A percentile compares a stretch with the other conserved stretches of the same genome.
Conservation (phyloP, 2,329 filamentous ascomycete species). For the Zymoseptoria ardabiliae region DNA sequence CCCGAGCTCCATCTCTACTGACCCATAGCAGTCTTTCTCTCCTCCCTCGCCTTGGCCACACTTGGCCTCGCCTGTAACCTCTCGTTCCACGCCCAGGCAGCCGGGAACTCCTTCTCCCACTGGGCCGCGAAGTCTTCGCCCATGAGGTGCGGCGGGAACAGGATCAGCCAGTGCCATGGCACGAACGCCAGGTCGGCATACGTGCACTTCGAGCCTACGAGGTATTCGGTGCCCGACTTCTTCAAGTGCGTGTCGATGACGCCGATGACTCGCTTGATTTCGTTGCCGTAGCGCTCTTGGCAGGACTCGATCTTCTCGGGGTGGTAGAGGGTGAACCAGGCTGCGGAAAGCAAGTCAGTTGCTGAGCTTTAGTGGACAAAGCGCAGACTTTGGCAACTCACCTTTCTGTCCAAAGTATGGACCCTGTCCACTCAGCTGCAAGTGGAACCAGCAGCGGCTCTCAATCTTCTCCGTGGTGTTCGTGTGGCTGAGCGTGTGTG, state of each 20-base stretch:
- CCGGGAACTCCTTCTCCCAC: conserved; percentile 24
- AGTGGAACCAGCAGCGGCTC: conserved; percentile 25
- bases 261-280: conserved; percentile 38
- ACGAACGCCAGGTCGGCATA: conserved; percentile 38
- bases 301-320: conserved; percentile 36
- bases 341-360: neutral
- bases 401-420: conserved; percentile 37
- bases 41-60: conserved; percentile 25
- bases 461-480: conserved; percentile 17
- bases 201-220: conserved; percentile 37
- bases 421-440: conserved; percentile 30
- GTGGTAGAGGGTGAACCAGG: conserved; percentile 32
- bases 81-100: conserved; percentile 24
- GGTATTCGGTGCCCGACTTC: conserved; percentile 28
- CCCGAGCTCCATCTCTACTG: neutral
- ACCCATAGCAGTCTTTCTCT: conserved; percentile 17
- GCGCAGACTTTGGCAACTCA: conserved; percentile 23
- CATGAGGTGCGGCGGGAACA: conserved; percentile 20
- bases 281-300: conserved; percentile 38
- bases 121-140: conserved; percentile 22
- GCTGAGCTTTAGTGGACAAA: too few relatives aligned
- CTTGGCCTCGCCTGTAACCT: conserved; percentile 21
- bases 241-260: conserved; percentile 38
- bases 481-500: conserved; percentile 20
- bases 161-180: conserved; percentile 31